Conservation (phyloP, 2,329 filamentous ascomycete genomes). For the Exserohilum rostratum region DNA sequence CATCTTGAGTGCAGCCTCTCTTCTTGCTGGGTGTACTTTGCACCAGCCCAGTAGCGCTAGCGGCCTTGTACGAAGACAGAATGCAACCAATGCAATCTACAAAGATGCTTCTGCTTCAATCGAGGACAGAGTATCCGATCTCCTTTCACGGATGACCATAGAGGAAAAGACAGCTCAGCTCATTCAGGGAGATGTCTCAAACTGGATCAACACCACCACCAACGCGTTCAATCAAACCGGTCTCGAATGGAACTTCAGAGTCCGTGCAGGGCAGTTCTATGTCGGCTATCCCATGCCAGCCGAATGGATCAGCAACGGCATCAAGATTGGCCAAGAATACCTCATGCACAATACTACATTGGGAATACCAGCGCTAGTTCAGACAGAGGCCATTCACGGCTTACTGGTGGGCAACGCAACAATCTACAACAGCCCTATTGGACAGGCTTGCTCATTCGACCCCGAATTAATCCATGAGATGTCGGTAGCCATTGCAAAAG, state of each 20-base stretch:
- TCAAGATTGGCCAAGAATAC: conserved; percentile 72
- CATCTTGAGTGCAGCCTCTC: conserved; percentile 10
- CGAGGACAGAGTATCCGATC: conserved; percentile 69
- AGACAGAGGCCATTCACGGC: conserved; percentile 77
- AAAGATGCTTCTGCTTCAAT: conserved; percentile 68
- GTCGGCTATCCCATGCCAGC: conserved; percentile 71
- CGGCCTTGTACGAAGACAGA: conserved; percentile 35
- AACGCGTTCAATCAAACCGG: conserved; percentile 72
- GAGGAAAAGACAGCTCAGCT: conserved; percentile 74
- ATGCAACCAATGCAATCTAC: conserved; percentile 55
- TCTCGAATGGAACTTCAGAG: conserved; percentile 68
- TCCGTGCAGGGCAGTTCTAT: conserved; percentile 72
- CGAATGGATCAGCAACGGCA: conserved; percentile 66
- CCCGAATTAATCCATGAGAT: conserved; percentile 68
- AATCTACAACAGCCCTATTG: conserved; percentile 80
- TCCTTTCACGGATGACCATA: conserved; percentile 74
- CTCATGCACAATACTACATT: conserved; percentile 68
- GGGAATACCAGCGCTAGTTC: conserved; percentile 73
- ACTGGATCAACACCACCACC: conserved; percentile 73
- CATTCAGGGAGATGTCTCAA: conserved; percentile 69
- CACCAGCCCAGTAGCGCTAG: conserved; percentile 25
- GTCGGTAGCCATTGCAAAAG: conserved; percentile 68
- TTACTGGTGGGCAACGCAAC: conserved; percentile 75
- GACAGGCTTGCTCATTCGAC: conserved; percentile 74
- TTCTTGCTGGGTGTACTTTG: conserved; percentile 22